Evolutionary conservation across 2,329 filamentous ascomycete species (phyloP).

Genomic region (Diaporthe caulivora): DNA sequence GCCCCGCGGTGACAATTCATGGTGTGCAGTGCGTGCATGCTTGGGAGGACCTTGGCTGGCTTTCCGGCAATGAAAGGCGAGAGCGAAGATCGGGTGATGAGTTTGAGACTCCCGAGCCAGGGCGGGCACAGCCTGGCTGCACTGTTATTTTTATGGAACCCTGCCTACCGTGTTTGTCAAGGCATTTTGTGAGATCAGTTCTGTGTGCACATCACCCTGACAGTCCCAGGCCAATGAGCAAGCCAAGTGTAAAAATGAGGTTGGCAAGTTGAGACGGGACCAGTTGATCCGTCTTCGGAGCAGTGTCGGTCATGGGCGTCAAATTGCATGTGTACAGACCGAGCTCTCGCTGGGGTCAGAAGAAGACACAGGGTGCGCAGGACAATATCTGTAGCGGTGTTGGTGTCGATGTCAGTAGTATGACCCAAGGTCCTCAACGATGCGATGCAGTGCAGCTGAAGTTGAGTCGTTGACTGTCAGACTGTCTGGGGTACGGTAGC

Average conservation of each 20-base stretch:
- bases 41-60: background rate
- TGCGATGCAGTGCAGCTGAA: background rate
- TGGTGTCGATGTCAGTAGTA: background rate
- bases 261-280: background rate
- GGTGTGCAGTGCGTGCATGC: background rate
- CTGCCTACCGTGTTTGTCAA: background rate
- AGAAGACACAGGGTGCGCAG: background rate
- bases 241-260: background rate
- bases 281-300: background rate
- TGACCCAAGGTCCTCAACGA: background rate
- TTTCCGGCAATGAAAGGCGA: background rate
- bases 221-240: background rate
- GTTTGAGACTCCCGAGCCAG: slow-evolving; percentile 10
- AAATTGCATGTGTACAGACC: too few species aligned
- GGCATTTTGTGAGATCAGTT: background rate
- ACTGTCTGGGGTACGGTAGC: background rate
- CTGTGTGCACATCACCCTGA: background rate
- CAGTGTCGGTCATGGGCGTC: background rate
- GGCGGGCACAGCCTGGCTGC: background rate
- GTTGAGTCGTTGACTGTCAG: background rate
- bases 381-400: background rate
- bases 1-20: background rate
- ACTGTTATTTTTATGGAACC: background rate
- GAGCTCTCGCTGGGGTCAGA: background rate
- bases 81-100: background rate